Evolutionary conservation across 2,329 filamentous ascomycete genomes (phyloP).

Genomic region (Epichloe sibirici): DNA sequence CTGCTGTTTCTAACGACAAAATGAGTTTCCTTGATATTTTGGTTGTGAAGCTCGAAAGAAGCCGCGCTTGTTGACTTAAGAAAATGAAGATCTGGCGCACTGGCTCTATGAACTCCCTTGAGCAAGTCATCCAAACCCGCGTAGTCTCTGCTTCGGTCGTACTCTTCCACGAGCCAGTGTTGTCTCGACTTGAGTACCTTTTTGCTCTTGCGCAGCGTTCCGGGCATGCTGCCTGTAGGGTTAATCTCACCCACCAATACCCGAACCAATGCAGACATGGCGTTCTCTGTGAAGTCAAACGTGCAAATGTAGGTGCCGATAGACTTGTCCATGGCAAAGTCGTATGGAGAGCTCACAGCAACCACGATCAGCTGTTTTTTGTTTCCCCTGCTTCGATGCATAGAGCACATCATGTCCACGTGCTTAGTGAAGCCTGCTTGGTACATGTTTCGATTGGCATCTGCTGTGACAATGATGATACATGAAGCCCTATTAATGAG

Average conservation of each 20-base stretch:
- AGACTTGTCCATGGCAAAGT: conserved; percentile 84
- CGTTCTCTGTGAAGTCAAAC: conserved; percentile 91
- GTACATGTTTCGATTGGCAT: conserved; percentile 87
- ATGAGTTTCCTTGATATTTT: conserved; percentile 66
- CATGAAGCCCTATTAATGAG: conserved; percentile 79
- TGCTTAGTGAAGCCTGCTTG: conserved; percentile 94
- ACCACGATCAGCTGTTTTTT: conserved; percentile 87
- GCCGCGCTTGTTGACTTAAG: conserved; percentile 56
- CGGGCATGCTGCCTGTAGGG: conserved; percentile 47
- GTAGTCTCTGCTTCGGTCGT: conserved; percentile 66
- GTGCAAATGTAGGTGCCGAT: conserved; percentile 92
- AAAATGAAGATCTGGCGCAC: conserved; percentile 55
- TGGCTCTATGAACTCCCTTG: conserved; percentile 53
- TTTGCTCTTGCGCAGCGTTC: conserved; percentile 75
- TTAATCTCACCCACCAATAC: conserved; percentile 67
- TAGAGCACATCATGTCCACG: conserved; percentile 87
- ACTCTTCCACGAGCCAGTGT: conserved; percentile 88
- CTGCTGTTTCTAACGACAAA: conserved; percentile 92
- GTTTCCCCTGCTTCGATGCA: conserved; percentile 62
- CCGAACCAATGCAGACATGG: conserved; percentile 71
- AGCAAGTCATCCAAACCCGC: conserved; percentile 65
- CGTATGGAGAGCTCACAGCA: conserved; percentile 88
- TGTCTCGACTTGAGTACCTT: conserved; percentile 82
- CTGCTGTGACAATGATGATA: conserved; percentile 83
- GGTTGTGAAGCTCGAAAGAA: conserved; percentile 63